A percentile compares a stretch with the other conserved stretches of the same genome.
Evolutionary conservation across 140 eudicot genomes (phyloP).

Genomic region (Bidens hawaiensis): DNA sequence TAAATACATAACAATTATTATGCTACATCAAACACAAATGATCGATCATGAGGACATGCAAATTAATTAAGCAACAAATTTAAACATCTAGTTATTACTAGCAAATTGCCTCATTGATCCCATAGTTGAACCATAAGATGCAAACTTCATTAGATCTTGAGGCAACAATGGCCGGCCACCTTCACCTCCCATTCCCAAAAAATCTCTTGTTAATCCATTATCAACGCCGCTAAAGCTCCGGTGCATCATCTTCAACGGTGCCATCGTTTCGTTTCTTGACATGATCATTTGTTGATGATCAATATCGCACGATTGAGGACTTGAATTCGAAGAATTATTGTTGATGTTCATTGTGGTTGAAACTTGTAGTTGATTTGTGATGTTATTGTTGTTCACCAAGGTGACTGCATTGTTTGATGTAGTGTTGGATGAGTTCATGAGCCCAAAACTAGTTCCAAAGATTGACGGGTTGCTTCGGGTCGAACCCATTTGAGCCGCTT

Average conservation of each 20-base stretch:
- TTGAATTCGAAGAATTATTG: constrained; percentile 23
- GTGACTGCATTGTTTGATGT: constrained; percentile 32
- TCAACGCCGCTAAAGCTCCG: constrained; percentile 26
- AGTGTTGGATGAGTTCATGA: constrained; percentile 45
- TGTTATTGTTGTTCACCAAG: constrained; percentile 22
- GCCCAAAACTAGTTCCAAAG: constrained; percentile 60
- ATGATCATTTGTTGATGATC: constrained; percentile 42
- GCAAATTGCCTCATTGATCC: constrained; percentile 63
- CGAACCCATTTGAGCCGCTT: constrained; percentile 95
- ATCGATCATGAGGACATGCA: constrained; percentile 2
- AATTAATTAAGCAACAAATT: background rate
- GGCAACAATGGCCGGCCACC: constrained; percentile 74
- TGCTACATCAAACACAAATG: constrained; percentile 33
- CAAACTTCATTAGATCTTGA: constrained; percentile 72
- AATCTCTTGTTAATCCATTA: constrained; percentile 64
- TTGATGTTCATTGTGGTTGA: background rate
- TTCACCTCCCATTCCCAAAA: constrained; percentile 77
- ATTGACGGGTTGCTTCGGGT: constrained; percentile 57
- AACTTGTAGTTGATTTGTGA: background rate
- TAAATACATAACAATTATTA: constrained; percentile 28
- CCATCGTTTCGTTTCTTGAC: constrained; percentile 32
- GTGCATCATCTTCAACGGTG: constrained; percentile 16
- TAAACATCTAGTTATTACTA: background rate
- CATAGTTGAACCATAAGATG: constrained; percentile 72
- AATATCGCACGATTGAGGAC: constrained; percentile 27